phyloP scores from a whole-genome alignment of 1,139 yeast species.

The Hansenula lynferdii region DNA sequence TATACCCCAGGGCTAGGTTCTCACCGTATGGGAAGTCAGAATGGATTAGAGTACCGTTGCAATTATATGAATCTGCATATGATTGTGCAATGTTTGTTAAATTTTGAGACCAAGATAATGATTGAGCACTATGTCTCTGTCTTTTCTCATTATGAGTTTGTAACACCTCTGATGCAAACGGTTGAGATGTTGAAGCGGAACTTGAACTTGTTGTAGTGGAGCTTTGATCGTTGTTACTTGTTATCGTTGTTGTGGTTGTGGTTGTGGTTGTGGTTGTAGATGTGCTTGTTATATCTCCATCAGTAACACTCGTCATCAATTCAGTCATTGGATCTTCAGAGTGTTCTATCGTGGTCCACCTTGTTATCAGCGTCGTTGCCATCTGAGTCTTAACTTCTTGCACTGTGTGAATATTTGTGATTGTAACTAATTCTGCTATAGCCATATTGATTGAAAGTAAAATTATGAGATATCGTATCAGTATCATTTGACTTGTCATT shows the following conservation, averaged over 20 bases:
- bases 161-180: constrained; percentile 22
- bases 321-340: constrained; percentile 1
- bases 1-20: constrained; percentile 49
- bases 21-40: constrained; percentile 49
- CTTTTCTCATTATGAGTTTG: constrained; percentile 43
- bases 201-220: constrained; percentile 17
- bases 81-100: constrained; percentile 32
- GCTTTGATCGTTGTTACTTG: neutral
- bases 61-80: constrained; percentile 45
- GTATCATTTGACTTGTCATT: neutral
- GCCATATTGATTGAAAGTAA: neutral
- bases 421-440: constrained; percentile 2
- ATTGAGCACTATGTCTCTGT: constrained; percentile 41
- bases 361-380: constrained; percentile 3
- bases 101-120: constrained; percentile 38
- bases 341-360: constrained; percentile 8
- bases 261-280: constrained; percentile 21
- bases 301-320: neutral
- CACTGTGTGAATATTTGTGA: constrained; percentile 3
- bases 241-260: constrained; percentile 16
- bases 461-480: neutral
- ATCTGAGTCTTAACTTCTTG: constrained; percentile 1
- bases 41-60: constrained; percentile 47
- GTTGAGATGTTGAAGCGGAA: constrained; percentile 28
- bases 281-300: constrained; percentile 18